phyloP scores from a whole-genome alignment of 169 alveolate species.

The Eimeria zaria region DNA sequence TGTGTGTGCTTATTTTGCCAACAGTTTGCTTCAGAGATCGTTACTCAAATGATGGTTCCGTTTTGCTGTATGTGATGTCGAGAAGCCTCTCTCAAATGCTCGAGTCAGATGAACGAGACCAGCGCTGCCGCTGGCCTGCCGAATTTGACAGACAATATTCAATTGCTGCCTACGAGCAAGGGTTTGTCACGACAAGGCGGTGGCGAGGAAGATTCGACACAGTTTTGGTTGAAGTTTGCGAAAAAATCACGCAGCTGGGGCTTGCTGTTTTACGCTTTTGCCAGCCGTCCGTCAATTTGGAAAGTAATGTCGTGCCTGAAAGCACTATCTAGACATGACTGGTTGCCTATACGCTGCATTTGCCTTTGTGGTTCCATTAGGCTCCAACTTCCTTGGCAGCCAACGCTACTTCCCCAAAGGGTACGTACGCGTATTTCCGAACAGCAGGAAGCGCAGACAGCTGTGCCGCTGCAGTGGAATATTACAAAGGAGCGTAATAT shows the following conservation, averaged over 20 bases:
- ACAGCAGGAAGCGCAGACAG: background rate
- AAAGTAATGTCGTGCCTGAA: background rate
- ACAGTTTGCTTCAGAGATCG: background rate
- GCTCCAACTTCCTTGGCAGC: background rate
- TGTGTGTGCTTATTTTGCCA: background rate
- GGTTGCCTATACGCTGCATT: background rate
- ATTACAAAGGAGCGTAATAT: slow-evolving; percentile 4
- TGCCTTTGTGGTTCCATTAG: background rate
- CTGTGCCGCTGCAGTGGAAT: slow-evolving; percentile 59
- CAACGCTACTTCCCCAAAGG: background rate
- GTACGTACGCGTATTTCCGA: slow-evolving; percentile 22
- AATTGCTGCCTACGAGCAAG: background rate
- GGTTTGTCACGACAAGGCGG: background rate
- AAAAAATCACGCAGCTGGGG: background rate
- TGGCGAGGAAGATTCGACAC: background rate
- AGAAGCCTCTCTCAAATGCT: background rate
- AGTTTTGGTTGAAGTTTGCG: background rate
- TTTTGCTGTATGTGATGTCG: background rate
- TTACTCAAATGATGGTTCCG: background rate
- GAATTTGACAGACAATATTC: background rate
- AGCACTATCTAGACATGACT: background rate
- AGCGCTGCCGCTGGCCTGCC: slow-evolving; percentile 37
- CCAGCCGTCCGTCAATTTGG: background rate
- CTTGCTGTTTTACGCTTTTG: background rate
- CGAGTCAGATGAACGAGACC: background rate